Conservation (phyloP, 257 asterid genomes). For the Knoxia roxburghii region DNA sequence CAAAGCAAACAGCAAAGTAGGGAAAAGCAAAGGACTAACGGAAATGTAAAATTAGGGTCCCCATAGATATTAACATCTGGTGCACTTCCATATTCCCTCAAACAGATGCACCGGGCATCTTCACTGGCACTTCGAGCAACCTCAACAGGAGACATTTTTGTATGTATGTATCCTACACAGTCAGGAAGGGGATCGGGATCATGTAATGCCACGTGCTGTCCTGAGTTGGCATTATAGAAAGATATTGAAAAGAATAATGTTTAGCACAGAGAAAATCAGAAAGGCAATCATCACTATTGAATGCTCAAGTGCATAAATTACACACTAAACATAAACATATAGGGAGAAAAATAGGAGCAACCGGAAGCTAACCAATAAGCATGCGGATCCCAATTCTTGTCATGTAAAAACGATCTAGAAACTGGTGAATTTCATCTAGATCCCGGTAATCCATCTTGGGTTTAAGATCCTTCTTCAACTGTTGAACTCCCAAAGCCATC, state of each 20-base stretch:
- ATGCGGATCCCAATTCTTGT: constrained; percentile 94
- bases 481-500: constrained; percentile 98
- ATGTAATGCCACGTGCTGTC: constrained; percentile 94
- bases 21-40: constrained; percentile 43
- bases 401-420: constrained; percentile 87
- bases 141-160: constrained; percentile 87
- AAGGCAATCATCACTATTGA: not conserved
- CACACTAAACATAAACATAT: not conserved
- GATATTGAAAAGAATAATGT: constrained; percentile 3
- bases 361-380: constrained; percentile 69
- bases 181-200: constrained; percentile 87
- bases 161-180: constrained; percentile 82
- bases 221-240: constrained; percentile 36
- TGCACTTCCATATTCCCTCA: constrained; percentile 77
- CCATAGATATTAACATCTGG: constrained; percentile 86
- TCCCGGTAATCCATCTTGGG: constrained; percentile 48
- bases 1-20: not conserved
- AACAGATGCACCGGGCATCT: constrained; percentile 82
- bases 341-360: not conserved
- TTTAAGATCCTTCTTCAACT: constrained; percentile 65
- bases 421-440: constrained; percentile 77
- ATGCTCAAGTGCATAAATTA: not conserved
- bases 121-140: constrained; percentile 79
- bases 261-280: constrained; percentile 3
- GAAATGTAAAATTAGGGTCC: constrained; percentile 77